Base-by-base conservation (phyloP, 2,329 filamentous ascomycete species). In the Claviceps sp. region DNA sequence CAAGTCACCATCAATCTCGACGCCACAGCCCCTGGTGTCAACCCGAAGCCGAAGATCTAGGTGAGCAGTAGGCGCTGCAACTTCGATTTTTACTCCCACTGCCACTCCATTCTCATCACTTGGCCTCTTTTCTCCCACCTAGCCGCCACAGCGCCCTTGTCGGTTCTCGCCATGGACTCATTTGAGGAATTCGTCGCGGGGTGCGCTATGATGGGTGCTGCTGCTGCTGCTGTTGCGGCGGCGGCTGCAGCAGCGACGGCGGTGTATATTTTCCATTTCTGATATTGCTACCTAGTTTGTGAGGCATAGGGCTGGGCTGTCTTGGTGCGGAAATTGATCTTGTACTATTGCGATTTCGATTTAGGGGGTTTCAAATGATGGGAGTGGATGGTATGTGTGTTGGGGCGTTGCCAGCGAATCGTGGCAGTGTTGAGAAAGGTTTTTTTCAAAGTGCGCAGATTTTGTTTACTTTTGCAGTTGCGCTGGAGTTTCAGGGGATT, bases 1-100 rank as follows among this genome's bases (percentile, higher is more conserved):
- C 84, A 85, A 56, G 85, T 97, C 5, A 79, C 84, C 5, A 67
- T 95, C 53, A 98, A 97, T 68, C 75, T 84, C 57, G 91, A 96
- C 62, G 93, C 93, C 1, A 95, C 84, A 54, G 87, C 85, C 41
- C 60, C 63, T 9, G 61, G 68, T 47, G 63, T 64, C 5, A 40
- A 53, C 40, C 61, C 67, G 49, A 70, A 64, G 61, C 60, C 70
- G 18, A 72, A 69, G 61, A 62, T 73, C 34, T 73, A 67, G 55
- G 48, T 38, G 49, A 30, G 8, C n/a, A 47, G 18, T 24, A 22
- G 40, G 43, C 22, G n/a, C 8, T 24, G 5, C 8, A 9, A n/a
- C 43, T 26, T 18, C 20, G 22, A 14, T 13, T 22, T 11, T 13
- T 2, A 43, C 14, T 16, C 41, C 9, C 41, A 43, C 4, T 8